Evolutionary conservation across 106 monocot species (phyloP).

Genomic region (Phalaenopsis aphrodite): DNA sequence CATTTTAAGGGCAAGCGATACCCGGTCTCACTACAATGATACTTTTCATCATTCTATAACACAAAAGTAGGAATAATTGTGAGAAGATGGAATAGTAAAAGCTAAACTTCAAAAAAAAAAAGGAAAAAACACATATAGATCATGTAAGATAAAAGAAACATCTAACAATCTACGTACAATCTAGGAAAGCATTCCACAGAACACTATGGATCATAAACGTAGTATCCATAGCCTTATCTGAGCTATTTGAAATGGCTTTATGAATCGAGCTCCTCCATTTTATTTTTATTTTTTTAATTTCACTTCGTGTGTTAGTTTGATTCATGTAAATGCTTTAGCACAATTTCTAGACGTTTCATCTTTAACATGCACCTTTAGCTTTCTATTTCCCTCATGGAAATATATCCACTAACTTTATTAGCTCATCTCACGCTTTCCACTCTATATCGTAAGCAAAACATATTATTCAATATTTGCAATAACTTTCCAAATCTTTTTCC

Average conservation of each 20-base stretch:
- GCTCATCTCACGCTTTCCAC: not conserved
- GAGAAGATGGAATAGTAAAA: not conserved
- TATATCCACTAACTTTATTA: not conserved
- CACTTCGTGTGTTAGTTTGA: not conserved
- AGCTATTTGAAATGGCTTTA: not conserved
- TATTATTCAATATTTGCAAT: not conserved
- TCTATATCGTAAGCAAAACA: not conserved
- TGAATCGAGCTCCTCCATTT: not conserved
- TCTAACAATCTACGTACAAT: no score
- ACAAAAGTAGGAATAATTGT: constrained; percentile 14
- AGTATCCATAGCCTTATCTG: not conserved
- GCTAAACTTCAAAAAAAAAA: not conserved
- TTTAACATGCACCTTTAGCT: not conserved
- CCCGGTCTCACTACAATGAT: constrained; percentile 90
- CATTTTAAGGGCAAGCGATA: constrained; percentile 87
- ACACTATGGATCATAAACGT: no score
- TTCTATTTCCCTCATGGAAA: not conserved
- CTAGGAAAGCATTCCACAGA: no score
- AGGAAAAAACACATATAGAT: no score
- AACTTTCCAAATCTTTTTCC: not conserved
- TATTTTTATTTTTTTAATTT: not conserved
- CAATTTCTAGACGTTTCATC: not conserved
- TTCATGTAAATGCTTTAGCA: not conserved
- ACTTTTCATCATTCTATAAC: constrained; percentile 75
- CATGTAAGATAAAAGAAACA: no score